Evolutionary conservation across 495 filamentous ascomycete species (phyloP), one percentile per base, ranked within the genome.

Genomic region (Xanthoparmelia taractica): DNA sequence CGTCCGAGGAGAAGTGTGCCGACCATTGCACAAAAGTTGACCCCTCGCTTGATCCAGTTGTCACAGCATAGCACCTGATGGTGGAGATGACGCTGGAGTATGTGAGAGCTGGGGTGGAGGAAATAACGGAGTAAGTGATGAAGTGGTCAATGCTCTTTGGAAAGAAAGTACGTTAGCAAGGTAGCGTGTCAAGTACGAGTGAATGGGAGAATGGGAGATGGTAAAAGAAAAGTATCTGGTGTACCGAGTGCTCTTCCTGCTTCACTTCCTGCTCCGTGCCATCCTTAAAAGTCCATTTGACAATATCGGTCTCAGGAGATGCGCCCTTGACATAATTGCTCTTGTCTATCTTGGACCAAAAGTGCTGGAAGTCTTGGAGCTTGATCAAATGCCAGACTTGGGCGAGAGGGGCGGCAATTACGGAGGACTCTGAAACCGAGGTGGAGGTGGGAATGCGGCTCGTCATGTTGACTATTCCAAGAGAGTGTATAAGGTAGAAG

Each of bases 311-410:
- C 68, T 88, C 85, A 27, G 76, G 69, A 59, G 74, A 82, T 43
- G 77, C 72, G 23, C 82, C 84, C 71, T 84, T 84, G 68, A 84
- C 80, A 54, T 70, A 73, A 63, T 86, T 80, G 68, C 78, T 78
- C 63, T 80, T 80, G 38, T 76, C 68, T 11, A 69, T 56, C 52
- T 64, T 77, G 57, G 73, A 70, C 83, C 83, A 88, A 76, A 85
- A 88, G 58, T 78, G 73, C 73, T 72, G 69, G 71, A 88, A 86
- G 54, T 80, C 74, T 66, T 78, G 77, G 23, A 87, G 71, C 77
- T 87, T 87, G 79, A 88, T 82, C 62, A 82, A 77, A 74, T 87
- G 85, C 85, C 85, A 88, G 70, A 87, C 84, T 60, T 79, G 70
- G 57, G 80, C 78, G 60, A 86, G 74, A 10, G 78, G 82, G 6